Conservation (phyloP, 495 filamentous ascomycete genomes). For the Usnea hakonensis region DNA sequence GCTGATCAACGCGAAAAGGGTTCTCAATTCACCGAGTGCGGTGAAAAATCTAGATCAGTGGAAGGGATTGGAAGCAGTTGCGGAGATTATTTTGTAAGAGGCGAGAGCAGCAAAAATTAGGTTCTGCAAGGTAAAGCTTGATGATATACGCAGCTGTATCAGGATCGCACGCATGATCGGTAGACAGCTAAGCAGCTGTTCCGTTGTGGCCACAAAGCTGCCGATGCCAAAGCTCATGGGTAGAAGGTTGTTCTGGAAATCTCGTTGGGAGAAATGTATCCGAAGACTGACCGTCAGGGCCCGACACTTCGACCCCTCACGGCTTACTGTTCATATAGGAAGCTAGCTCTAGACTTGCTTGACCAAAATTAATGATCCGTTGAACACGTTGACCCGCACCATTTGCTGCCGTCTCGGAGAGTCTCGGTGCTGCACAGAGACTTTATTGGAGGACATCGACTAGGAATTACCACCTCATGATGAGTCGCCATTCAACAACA, state of each 20-base stretch:
- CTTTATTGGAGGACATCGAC: neutral
- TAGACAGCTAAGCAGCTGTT: neutral
- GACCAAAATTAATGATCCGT: neutral
- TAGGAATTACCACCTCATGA: neutral
- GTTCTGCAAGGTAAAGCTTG: neutral
- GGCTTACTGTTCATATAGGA: neutral
- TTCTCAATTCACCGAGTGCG: neutral
- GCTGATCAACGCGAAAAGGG: neutral
- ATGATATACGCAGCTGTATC: neutral
- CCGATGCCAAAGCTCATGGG: neutral
- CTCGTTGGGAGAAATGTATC: neutral
- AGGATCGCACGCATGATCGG: neutral
- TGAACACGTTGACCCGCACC: neutral
- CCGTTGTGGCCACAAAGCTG: neutral
- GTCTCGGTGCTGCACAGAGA: neutral
- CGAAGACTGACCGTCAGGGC: neutral
- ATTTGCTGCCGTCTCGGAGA: neutral
- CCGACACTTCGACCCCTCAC: neutral
- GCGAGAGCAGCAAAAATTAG: neutral
- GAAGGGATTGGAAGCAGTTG: neutral
- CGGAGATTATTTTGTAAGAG: neutral
- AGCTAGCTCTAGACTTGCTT: neutral
- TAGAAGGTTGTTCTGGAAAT: neutral
- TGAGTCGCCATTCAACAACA: neutral
- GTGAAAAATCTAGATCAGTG: neutral